Conservation (phyloP, 768 basidiomycete genomes). For the Boletus rex-veris region DNA sequence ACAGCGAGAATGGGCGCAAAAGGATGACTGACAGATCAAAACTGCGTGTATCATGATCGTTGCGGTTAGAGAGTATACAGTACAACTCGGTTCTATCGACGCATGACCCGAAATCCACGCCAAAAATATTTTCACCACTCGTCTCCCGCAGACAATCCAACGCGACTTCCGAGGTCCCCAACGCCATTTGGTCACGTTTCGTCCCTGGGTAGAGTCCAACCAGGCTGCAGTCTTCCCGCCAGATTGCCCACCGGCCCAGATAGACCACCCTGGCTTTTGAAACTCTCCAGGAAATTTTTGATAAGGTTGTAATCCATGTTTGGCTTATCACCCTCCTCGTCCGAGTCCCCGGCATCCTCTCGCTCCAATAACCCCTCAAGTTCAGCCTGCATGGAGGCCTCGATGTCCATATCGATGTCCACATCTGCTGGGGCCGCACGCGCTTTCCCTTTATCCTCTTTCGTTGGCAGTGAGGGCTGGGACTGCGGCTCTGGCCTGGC, state of each 20-base stretch:
- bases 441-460: constrained; percentile 46
- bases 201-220: constrained; percentile 73
- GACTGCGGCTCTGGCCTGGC: constrained; percentile 12
- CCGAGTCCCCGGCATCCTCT: constrained; percentile 44
- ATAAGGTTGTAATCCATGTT: constrained; percentile 85
- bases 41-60: constrained; percentile 77
- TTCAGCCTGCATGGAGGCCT: constrained; percentile 88
- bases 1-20: constrained; percentile 16
- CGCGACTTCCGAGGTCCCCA: too few species aligned
- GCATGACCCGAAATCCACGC: too few species aligned
- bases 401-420: constrained; percentile 64
- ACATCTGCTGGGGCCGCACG: constrained; percentile 32
- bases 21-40: constrained; percentile 63
- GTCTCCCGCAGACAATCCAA: too few species aligned
- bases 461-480: constrained; percentile 28
- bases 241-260: constrained; percentile 91
- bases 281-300: constrained; percentile 96
- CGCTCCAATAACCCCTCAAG: constrained; percentile 59
- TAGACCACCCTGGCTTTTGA: constrained; percentile 85
- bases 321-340: constrained; percentile 47
- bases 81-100: background rate
- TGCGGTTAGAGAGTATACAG: background rate
- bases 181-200: constrained; percentile 32
- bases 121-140: background rate
- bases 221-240: constrained; percentile 77